Evolutionary conservation across 352 stramenopile genomes (phyloP), one percentile per base, ranked within the genome.

Genomic region (Phytopythium mirpurense): DNA sequence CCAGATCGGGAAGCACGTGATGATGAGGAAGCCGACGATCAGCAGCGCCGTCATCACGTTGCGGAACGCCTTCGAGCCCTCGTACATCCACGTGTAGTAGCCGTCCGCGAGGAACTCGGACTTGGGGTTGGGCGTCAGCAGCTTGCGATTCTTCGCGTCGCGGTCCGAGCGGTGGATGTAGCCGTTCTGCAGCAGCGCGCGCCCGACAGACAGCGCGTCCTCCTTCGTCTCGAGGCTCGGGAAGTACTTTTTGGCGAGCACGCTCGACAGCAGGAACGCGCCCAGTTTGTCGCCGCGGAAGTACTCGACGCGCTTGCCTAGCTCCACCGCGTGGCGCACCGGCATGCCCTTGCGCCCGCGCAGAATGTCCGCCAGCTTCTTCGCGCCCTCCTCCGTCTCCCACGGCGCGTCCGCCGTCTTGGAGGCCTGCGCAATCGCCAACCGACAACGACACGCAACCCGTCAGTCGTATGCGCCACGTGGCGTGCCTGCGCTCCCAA

Each of bases 21-120:
- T 97, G 49, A 89, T 89, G 38, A 99, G 72, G 66, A 99, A 98
- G 45, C 93, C 93, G 46, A 98, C 84, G 71, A 99, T 98, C 56
- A 99, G 78, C 55, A 96, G 65, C 47, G 86, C 93, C 51, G 97
- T 99, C 75, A 99, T 90, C 18, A 99, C 75, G 78, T 99, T 98
- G 64, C 93, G 94, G 59, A 98, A 78, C 48, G 96, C 98, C 82
- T 98, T 98, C 37, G 97, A 91, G 27, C 96, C 96, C 52, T 99
- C 90, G 73, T 98, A 99, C 72, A 99, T 98, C 96, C 96, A 99
- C 44, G 96, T 98, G 76, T 98, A 99, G 73, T 98, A 99, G 18
- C 95, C 96, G 14, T 97, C 91, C 37, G 96, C 87, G 14, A 95
- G 74, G 65, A 99, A 99, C 54, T 98, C 90, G 50, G 96, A 90